Percentiles rank a stretch among this genome's conserved stretches.
phyloP scores from a whole-genome alignment of 2,329 filamentous ascomycete genomes.

The Verticillium alfalfae region DNA sequence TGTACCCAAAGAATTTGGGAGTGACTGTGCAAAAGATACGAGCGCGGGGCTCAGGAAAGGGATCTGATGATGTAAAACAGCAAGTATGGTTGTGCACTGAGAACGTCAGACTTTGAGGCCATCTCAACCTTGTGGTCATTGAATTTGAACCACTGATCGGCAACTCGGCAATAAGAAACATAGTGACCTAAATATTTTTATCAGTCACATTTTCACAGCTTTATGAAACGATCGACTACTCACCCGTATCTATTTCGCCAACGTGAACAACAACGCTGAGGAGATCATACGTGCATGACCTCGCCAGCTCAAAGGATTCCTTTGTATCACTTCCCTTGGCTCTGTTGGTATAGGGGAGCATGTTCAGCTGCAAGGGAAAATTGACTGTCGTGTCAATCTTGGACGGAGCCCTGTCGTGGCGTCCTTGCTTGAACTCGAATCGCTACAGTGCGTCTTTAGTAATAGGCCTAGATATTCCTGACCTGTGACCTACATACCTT shows the following conservation, averaged over 20 bases:
- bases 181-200: slow-evolving; percentile 55
- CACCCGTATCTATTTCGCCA: slow-evolving; percentile 86
- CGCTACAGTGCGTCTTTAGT: slow-evolving; percentile 29
- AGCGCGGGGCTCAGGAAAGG: slow-evolving; percentile 31
- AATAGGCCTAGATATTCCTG: background rate
- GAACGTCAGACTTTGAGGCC: slow-evolving; percentile 77
- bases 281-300: slow-evolving; percentile 77
- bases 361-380: slow-evolving; percentile 82
- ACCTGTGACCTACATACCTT: slow-evolving; percentile 52
- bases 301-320: slow-evolving; percentile 48
- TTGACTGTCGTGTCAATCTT: slow-evolving; percentile 85
- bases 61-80: slow-evolving; percentile 78
- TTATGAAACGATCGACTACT: slow-evolving; percentile 46
- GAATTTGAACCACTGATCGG: slow-evolving; percentile 88
- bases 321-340: slow-evolving; percentile 45
- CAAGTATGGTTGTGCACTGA: slow-evolving; percentile 81
- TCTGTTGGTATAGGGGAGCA: slow-evolving; percentile 81
- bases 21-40: background rate
- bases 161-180: slow-evolving; percentile 79
- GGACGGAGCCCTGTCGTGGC: slow-evolving; percentile 63
- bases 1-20: background rate
- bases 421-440: slow-evolving; percentile 68
- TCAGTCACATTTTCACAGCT: background rate
- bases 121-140: slow-evolving; percentile 91
- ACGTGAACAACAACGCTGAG: slow-evolving; percentile 89